Evolutionary conservation across 345 rosid species (phyloP), one percentile per base, ranked within the genome.

Genomic region (Ceriops decandra): DNA sequence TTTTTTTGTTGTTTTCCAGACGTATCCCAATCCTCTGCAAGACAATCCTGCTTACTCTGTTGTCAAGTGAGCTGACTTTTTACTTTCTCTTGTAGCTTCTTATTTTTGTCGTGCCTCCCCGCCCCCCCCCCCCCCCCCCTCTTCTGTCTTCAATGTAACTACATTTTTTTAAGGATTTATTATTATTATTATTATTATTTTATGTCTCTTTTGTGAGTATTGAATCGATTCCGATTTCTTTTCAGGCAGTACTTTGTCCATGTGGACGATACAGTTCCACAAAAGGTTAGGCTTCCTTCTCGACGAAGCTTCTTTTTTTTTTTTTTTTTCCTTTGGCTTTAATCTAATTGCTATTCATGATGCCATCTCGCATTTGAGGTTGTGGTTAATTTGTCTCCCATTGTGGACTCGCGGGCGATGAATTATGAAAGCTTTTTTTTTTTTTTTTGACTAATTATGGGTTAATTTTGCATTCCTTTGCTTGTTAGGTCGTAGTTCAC

Each of bases 401-500:
- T 42, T 11, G 4, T 11, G 13, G 47, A 42, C 47, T 42, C 4
- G n/a, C 2, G 17, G 63, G 28, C 9, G 35, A 68, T 5, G 54
- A 17, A 16, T 20, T 59, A 16, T 20, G 0, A 42, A 13, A 11
- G 16, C 16, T 6, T 6, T 33, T 5, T 32, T 32, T 32, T 32
- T 32, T 32, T 4, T 31, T 32, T 5, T 2, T 2, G 15, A 17
- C 4, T 10, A 42, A 42, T 42, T 2, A 42, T 15, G 49, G 13
- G 66, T 62, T 24, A 20, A 19, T 56, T 19, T 53, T 30, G 28
- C 30, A 21, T 21, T 27, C 32, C 11, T 42, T 9, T 62, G 9
- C 9, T 60, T 72, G 66, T 62, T 58, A 92, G 98, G 35, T 88
- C 76, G 87, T 92, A 57, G 92, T 86, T 33, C 96, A 86, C 72